These are phyloP conservation scores for Gossypium anomalum DNA, from an alignment of 345 rosid species.

Conservation along the genomic window DNA sequence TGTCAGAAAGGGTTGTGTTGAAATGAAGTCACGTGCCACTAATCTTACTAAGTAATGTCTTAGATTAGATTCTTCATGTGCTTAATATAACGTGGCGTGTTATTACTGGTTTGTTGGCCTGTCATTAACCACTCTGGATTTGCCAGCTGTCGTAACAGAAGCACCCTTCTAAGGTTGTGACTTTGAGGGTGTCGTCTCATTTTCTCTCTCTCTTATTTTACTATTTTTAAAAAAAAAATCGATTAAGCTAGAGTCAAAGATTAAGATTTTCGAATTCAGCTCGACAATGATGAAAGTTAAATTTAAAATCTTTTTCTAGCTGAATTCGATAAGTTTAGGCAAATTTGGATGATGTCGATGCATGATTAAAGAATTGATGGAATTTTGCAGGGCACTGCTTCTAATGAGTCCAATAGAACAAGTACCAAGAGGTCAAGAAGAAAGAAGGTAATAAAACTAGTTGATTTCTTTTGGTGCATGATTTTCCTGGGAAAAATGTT, in stretches of 20 bases:
- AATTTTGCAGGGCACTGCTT: slow-evolving; percentile 35
- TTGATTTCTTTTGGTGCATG: background rate
- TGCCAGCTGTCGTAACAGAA: no score
- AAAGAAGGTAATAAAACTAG: slow-evolving; percentile 51
- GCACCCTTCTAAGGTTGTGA: no score
- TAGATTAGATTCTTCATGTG: slow-evolving; percentile 12
- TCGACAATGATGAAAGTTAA: background rate
- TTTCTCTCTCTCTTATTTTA: no score
- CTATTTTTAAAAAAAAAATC: no score
- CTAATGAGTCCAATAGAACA: slow-evolving; percentile 39
- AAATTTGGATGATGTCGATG: background rate
- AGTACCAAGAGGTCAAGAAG: slow-evolving; percentile 42
- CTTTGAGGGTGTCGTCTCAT: background rate
- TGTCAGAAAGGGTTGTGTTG: slow-evolving; percentile 29
- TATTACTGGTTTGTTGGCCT: background rate
- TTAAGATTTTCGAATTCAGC: background rate
- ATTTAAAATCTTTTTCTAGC: background rate
- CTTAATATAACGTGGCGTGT: slow-evolving; percentile 18
- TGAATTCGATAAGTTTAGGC: background rate
- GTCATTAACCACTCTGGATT: background rate
- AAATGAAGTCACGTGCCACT: slow-evolving; percentile 15
- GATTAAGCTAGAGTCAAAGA: no score
- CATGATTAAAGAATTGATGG: background rate
- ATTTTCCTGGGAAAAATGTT: background rate
- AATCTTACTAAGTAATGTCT: background rate